These are phyloP conservation scores for Seminavis robusta DNA, from an alignment of 108 stramenopile species.

Conservation along the genomic window DNA sequence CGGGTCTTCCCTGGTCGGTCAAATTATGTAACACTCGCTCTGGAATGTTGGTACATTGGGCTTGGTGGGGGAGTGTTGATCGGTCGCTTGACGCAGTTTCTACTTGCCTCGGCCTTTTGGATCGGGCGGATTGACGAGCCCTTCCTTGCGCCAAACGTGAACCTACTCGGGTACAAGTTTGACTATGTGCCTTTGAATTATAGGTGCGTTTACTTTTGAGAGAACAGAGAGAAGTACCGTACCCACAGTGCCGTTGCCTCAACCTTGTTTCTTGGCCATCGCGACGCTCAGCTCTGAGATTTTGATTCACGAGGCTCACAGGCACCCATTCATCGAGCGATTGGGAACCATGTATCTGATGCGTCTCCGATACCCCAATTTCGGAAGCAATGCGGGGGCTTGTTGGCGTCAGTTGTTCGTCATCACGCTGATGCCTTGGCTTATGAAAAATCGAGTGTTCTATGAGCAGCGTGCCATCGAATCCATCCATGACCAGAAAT, in stretches of 20 bases:
- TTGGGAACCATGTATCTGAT: conserved; percentile 56
- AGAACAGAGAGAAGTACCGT: too few species aligned
- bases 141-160: conserved; percentile 29
- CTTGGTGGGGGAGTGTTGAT: conserved; percentile 34
- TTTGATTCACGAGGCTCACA: conserved; percentile 40
- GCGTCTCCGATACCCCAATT: conserved; percentile 41
- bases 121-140: conserved; percentile 42
- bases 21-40: conserved; percentile 17
- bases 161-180: conserved; percentile 17
- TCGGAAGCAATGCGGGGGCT: conserved; percentile 20
- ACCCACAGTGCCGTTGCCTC: too few species aligned
- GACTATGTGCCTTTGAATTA: conserved; percentile 23
- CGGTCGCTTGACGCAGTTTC: conserved; percentile 25
- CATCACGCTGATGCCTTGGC: conserved; percentile 51
- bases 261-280: too few species aligned
- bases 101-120: conserved; percentile 29
- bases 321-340: conserved; percentile 67
- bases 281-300: conserved; percentile 32
- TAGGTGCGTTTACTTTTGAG: too few species aligned
- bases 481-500: conserved; percentile 5
- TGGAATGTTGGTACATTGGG: conserved; percentile 43
- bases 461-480: conserved; percentile 6
- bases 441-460: conserved; percentile 30
- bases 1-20: conserved; percentile 15
- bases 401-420: conserved; percentile 34